phyloP scores from a whole-genome alignment of 2,329 filamentous ascomycete species.

The Byssochlamys sp. region DNA sequence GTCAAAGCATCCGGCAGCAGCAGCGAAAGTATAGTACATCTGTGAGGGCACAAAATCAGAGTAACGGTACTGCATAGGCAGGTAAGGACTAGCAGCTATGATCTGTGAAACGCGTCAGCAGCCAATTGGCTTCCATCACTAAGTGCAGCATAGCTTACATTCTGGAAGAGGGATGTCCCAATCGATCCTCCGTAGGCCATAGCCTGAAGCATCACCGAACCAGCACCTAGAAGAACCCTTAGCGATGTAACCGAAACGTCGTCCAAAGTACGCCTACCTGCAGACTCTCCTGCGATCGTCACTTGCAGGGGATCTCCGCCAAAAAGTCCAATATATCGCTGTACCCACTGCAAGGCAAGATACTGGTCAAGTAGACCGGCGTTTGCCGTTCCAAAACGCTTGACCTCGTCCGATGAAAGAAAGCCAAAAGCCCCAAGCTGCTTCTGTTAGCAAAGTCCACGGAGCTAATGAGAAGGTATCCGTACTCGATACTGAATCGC shows the following conservation, averaged over 20 bases:
- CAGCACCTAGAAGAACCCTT: conserved; percentile 42
- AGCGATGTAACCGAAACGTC: conserved; percentile 11
- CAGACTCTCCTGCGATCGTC: conserved; percentile 44
- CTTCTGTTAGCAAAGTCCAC: neutral
- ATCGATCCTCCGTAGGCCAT: neutral
- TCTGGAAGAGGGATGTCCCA: conserved; percentile 2
- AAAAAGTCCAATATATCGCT: conserved; percentile 45
- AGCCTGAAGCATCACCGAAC: conserved; percentile 46
- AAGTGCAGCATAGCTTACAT: neutral
- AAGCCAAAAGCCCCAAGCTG: conserved; percentile 42
- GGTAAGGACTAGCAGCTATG: conserved; percentile 40
- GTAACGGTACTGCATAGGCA: conserved; percentile 48
- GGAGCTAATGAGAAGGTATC: neutral
- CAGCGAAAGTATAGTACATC: conserved; percentile 39
- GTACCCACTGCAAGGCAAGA: conserved; percentile 50
- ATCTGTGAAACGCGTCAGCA: conserved; percentile 9
- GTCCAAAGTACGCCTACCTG: conserved; percentile 31
- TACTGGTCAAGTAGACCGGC: conserved; percentile 46
- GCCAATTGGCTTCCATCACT: neutral
- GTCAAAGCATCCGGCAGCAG: conserved; percentile 30
- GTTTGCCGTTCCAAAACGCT: conserved; percentile 39
- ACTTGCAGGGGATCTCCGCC: conserved; percentile 44
- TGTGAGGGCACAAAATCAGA: conserved; percentile 37
- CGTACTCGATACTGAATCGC: conserved; percentile 42
- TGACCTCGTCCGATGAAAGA: conserved; percentile 37